Base-by-base conservation (phyloP, 306 rosid species). In the Amphicarpaea edgeworthii region DNA sequence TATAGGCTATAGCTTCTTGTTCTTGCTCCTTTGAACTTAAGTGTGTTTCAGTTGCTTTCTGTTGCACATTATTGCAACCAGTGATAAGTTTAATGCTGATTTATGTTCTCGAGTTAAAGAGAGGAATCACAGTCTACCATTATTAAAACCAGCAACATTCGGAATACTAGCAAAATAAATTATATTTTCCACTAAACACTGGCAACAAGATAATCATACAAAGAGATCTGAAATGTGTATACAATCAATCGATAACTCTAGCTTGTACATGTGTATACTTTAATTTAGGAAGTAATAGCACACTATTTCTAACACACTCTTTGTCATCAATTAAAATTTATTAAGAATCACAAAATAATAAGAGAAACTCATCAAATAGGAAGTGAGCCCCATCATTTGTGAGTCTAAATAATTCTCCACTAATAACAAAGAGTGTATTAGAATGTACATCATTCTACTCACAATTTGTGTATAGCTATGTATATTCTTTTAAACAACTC, bases 201-300 rank as follows among this genome's bases (percentile, higher is more conserved):
- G 62, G 10, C 65, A 26, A 61, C 46, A 40, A 34, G 6, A 49
- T 20, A 15, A 71, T 42, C 50, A 63, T 40, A 61, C 58, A 38
- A 34, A 8, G 49, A 63, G 3, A 50, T 8, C 50, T 19, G 7
- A 71, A 53, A 62, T 70, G 62, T 70, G 23, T 53, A 26, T 68
- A 70, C 57, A 43, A 62, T 73, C 57, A 43, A 62, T 73, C 37
- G 46, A 4, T 7, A 69, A 3, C 23, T 30, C 40, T 59, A 24
- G 34, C 66, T 49, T 59, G 17, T 68, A 51, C 77, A 61, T 30
- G 16, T 53, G 51, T 73, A 30, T 50, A n/a, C 12, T 20, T 53
- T 34, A 12, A 61, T 15, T n/a, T 62, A 30, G 6, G 0, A 8
- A 7, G n/a, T n/a, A n/a, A n/a, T n/a, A n/a, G n/a, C 3, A 16